Evolutionary conservation across 768 basidiomycete species (phyloP), one percentile per base, ranked within the genome.

Genomic region (Gymnopilus junonius): DNA sequence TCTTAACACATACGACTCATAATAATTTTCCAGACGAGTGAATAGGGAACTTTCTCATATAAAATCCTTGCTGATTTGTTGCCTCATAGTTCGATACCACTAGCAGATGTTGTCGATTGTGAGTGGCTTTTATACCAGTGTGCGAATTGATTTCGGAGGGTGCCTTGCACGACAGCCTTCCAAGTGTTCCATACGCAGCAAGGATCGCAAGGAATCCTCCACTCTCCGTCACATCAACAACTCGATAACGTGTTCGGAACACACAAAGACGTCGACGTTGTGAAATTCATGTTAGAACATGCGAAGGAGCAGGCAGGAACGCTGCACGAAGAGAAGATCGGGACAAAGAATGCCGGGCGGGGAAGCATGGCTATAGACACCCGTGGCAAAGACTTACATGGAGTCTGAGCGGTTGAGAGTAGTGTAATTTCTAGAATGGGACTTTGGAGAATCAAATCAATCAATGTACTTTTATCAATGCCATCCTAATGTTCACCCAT

Each of bases 31-130:
- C 69, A 91, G 91, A 91, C 84, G 90, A 81, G 91, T 93, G 85
- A 84, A 78, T 78, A 59, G 61, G 12, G 29, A 29, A 4, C 20
- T 63, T 39, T 11, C 27, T 61, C 35, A 48, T 29, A 20, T 32
- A 17, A 21, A 42, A n/a, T 39, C 4, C 31, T 53, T 61, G 58
- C 48, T 56, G 35, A 69, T 64, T 63, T 61, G 35, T 66, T 66
- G 67, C 42, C 59, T 43, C 31, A 50, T 69, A 92, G 91, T 40
- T 76, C 91, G 23, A 87, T 93, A 64, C 85, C 91, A 45, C 77
- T 95, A 12, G 75, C 85, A n/a, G 80, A 87, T 1, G 87, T 95
- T 48, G 90, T 95, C n/a, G 93, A 93, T 68, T 89, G 93, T 94
- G 71, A 69, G 89, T 76, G 17, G 27, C 23, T 2, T 3, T 53